phyloP scores from a whole-genome alignment of 2,329 filamentous ascomycete genomes.

The Blastomyces silverae region DNA sequence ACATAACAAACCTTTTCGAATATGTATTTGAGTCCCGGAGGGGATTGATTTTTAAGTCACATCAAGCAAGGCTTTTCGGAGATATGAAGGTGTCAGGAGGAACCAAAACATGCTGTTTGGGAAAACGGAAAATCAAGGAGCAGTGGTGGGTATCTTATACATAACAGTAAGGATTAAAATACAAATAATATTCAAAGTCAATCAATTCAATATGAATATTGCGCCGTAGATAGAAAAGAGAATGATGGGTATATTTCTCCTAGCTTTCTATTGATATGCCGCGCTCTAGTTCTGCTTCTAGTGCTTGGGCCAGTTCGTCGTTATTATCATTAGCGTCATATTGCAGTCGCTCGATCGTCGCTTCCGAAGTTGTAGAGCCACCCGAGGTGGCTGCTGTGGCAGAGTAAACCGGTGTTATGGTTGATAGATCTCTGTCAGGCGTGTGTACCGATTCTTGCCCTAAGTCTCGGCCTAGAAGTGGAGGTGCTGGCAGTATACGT shows the following conservation, averaged over 20 bases:
- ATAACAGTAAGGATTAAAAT: slow-evolving; percentile 3
- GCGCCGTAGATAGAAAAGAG: not conserved
- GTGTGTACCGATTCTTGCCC: not conserved
- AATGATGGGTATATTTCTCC: not conserved
- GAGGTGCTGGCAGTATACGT: not conserved
- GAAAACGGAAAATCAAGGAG: not conserved
- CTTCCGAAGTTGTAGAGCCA: not conserved
- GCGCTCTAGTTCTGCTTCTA: slow-evolving; percentile 27
- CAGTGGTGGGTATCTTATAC: slow-evolving; percentile 14
- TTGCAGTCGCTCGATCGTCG: slow-evolving; percentile 2
- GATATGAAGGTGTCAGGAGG: not conserved
- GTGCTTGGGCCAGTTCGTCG: slow-evolving; percentile 26
- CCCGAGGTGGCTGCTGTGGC: not conserved
- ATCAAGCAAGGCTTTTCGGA: not conserved
- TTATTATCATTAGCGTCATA: slow-evolving; percentile 15
- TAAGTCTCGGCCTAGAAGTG: not conserved
- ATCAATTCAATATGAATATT: not conserved
- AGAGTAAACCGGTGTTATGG: not conserved
- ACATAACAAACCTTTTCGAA: not conserved
- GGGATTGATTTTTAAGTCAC: not conserved
- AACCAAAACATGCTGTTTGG: not conserved
- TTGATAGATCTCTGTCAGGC: not conserved
- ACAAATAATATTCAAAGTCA: not conserved
- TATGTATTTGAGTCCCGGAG: not conserved
- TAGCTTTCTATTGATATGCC: not conserved